Evolutionary conservation across 164 flowering plant species (phyloP).

Genomic region (Dillenia turbinata): DNA sequence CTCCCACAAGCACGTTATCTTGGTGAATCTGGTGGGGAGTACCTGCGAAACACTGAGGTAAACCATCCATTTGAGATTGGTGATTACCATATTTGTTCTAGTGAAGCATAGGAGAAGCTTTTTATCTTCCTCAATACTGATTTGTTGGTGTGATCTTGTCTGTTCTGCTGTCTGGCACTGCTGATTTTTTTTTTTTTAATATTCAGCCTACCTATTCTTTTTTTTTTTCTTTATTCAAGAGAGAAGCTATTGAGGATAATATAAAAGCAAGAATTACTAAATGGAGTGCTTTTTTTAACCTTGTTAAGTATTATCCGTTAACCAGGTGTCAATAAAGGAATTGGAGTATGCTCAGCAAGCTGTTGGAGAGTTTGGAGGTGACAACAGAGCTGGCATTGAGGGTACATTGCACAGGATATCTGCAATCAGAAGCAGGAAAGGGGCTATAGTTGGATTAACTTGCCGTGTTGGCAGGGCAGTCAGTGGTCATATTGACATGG

Average conservation of each 20-base stretch:
- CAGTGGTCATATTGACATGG: constrained; percentile 65
- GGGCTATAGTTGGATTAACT: constrained; percentile 60
- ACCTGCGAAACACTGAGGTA: constrained; percentile 56
- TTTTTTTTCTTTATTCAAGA: neutral
- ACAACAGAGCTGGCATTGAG: constrained; percentile 75
- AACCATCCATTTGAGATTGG: neutral
- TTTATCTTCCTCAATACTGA: no score
- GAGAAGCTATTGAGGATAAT: no score
- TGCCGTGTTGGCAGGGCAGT: constrained; percentile 76
- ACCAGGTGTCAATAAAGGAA: constrained; percentile 56
- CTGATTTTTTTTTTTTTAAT: neutral
- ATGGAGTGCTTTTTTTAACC: neutral
- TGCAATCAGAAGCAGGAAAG: constrained; percentile 62
- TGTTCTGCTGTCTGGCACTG: no score
- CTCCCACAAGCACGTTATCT: constrained; percentile 62
- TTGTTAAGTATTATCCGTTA: constrained; percentile 10
- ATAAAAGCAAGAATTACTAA: neutral
- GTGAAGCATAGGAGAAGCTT: neutral
- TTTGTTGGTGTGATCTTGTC: no score
- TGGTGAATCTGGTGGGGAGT: constrained; percentile 46
- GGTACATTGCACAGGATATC: constrained; percentile 76
- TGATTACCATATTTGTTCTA: neutral
- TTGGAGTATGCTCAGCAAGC: constrained; percentile 60
- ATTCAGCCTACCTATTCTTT: neutral
- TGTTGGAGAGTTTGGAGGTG: constrained; percentile 67